Evolutionary conservation across 768 basidiomycete species (phyloP).

Genomic region (Auricularia heimuer): DNA sequence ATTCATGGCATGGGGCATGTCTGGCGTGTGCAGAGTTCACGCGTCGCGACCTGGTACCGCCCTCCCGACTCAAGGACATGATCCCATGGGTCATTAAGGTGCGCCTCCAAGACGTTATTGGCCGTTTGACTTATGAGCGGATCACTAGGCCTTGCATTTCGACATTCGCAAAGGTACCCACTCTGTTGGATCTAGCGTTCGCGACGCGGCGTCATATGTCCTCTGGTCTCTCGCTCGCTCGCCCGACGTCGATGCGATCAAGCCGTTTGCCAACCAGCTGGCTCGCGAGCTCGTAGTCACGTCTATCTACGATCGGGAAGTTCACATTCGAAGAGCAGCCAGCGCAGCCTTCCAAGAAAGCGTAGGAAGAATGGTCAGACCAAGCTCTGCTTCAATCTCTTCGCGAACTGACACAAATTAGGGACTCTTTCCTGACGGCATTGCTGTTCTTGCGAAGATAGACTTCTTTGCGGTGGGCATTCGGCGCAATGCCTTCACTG

Average conservation of each 20-base stretch:
- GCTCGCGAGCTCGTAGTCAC: constrained; percentile 68
- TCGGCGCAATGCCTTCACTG: constrained; percentile 72
- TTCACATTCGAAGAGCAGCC: constrained; percentile 88
- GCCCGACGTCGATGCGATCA: constrained; percentile 47
- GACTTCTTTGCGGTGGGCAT: constrained; percentile 94
- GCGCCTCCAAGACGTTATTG: too few relatives aligned
- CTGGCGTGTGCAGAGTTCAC: constrained; percentile 90
- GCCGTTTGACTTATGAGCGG: background rate
- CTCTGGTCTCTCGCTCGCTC: constrained; percentile 89
- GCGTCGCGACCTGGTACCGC: constrained; percentile 61
- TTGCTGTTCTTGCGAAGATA: constrained; percentile 81
- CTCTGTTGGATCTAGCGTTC: constrained; percentile 88
- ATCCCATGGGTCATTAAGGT: constrained; percentile 80
- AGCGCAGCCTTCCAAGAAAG: constrained; percentile 97
- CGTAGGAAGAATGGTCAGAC: constrained; percentile 75
- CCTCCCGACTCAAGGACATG: constrained; percentile 47
- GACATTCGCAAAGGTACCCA: constrained; percentile 88
- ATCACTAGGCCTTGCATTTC: constrained; percentile 71
- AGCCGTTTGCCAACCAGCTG: constrained; percentile 51
- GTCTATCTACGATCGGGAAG: constrained; percentile 84
- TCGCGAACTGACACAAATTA: constrained; percentile 21
- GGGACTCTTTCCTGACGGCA: constrained; percentile 88
- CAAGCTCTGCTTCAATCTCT: constrained; percentile 4
- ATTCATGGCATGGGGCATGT: constrained; percentile 91
- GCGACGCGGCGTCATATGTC: constrained; percentile 91